These are phyloP conservation scores for Gossypium mustelinum DNA, from an alignment of 345 rosid genomes.

Conservation along the genomic window DNA sequence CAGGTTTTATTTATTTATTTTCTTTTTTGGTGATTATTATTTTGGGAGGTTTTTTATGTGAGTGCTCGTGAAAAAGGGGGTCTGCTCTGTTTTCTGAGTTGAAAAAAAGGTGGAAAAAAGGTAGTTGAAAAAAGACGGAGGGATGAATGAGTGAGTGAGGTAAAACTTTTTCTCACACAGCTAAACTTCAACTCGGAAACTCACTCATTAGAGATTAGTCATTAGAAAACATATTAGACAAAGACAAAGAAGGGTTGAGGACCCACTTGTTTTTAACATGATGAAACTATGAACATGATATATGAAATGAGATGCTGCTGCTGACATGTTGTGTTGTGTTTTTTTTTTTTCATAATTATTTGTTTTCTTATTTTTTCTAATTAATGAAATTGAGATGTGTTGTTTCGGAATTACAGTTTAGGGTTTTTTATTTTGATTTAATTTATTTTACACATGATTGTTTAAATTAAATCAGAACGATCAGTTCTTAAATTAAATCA, in stretches of 20 bases:
- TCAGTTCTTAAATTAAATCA: too few species aligned
- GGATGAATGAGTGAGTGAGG: background rate
- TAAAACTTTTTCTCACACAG: background rate
- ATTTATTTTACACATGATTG: too few species aligned
- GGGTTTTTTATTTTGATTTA: too few species aligned
- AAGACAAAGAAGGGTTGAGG: background rate
- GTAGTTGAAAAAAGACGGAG: background rate
- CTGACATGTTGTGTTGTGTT: background rate
- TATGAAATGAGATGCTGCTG: background rate
- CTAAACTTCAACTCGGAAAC: background rate
- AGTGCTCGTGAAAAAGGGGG: background rate
- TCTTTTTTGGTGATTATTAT: background rate
- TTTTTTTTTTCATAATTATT: too few species aligned
- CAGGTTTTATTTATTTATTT: background rate
- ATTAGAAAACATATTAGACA: background rate
- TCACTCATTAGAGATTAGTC: background rate
- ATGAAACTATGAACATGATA: background rate
- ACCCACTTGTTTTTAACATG: background rate
- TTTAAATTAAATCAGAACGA: too few species aligned
- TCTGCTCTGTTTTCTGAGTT: background rate
- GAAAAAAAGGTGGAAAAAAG: background rate
- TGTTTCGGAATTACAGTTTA: too few species aligned
- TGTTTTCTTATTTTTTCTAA: too few species aligned
- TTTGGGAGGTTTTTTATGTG: background rate
- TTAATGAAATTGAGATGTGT: too few species aligned